Evolutionary conservation across 2,329 filamentous ascomycete species (phyloP), one percentile per base, ranked within the genome.

Genomic region (Fusarium sp.): DNA sequence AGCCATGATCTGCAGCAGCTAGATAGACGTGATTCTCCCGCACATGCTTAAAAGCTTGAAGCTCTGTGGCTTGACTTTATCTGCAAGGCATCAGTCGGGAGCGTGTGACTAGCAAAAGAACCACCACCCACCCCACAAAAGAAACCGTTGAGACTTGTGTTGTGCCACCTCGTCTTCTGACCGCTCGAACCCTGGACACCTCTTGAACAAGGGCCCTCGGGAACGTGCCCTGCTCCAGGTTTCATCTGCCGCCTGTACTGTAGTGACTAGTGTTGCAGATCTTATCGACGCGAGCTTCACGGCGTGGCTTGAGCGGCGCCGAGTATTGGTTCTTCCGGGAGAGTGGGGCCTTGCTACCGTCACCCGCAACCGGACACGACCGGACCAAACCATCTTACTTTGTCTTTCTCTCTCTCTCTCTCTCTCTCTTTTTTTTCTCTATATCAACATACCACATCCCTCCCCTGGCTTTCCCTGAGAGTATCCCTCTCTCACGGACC

Each of bases 271-370:
- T 29, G 38, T 29, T 44, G 56, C 56, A 40, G 56, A 59, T 59
- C 56, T 27, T 6, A 17, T 44, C 33, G 36, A 44, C 11, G 35
- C 56, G 56, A 59, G 22, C 35, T 40, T 27, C 17, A 29, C 56
- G 56, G 65, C 72, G 72, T 74, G 72, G 72, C 72, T 74, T 72
- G 59, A 72, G 46, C 58, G 55, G 57, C 24, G 40, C 40, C 55
- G 42, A 22, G 72, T 44, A 75, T 74, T 74, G 72, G 72, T 24
- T 53, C 62, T 58, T 53, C 61, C 31, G 55, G n/a, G 20, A 31
- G 40, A 12, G 16, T 58, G 35, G 17, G 35, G 40, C 44, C 51
- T 42, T 49, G 12, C 12, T 35, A 55, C 59, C n/a, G 38, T 40
- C 31, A 62, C 35, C 44, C 35, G 58, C 63, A 33, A 36, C 66